Base-by-base conservation (phyloP, 805 yeast genomes). In the Monosporozyma solicola region DNA sequence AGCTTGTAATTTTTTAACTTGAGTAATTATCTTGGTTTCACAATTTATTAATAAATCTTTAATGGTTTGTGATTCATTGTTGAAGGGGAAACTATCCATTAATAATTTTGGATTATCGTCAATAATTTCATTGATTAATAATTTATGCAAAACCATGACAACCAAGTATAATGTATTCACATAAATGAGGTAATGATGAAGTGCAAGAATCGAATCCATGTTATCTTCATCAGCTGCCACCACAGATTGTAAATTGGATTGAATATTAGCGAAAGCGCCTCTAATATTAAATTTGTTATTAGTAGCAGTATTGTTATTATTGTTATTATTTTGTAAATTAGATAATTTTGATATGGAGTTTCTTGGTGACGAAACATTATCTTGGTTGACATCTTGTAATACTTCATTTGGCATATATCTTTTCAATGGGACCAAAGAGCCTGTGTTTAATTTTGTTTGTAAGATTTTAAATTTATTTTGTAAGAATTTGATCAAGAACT, bases 131-230 rank as follows among this genome's bases (percentile, higher is more conserved):
- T 57, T 55, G 3, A 59, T 69, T 9, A 82, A 58, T 41, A 87
- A 68, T 53, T 78, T 80, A 11, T 69, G 65, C 35, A 86, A 73
- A 61, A 87, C 86, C 7, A 72, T 74, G 24, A 78, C 75, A 25
- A 86, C 82, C 45, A 83, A 70, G 10, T 84, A 80, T 4, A 90
- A 72, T 1, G 95, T 83, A 67, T 92, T 91, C 54, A 90, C 71
- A 54, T 84, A 79, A 1, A 87, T 71, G 43, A 89, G 70, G 62
- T 81, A 90, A 15, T 78, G 79, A 33, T 80, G 75, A 15, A 87
- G 66, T 53, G 79, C 76, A 3, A 68, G 50, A 5, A 67, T 61
- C 7, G 64, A 49, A 66, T 63, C 63, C 47, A 60, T 65, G 3
- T 59, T 59, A 9, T 53, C 55, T 24, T 66, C 69, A 32, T 65